Evolutionary conservation across 805 yeast genomes (phyloP).

Genomic region (Kluyveromyces lactis): DNA sequence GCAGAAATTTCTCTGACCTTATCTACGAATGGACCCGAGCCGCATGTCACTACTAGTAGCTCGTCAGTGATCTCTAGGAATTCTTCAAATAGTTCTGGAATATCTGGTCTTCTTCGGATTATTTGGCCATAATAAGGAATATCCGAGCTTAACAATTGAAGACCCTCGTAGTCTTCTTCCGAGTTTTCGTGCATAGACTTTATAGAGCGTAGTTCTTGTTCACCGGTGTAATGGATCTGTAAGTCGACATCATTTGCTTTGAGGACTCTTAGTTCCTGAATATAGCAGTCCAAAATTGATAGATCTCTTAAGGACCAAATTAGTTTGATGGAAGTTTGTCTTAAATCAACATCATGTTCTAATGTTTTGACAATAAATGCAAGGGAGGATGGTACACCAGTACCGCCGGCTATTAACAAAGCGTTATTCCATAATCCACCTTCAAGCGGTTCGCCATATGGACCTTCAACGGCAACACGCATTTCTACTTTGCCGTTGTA

Average conservation of each 20-base stretch:
- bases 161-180: background rate
- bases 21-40: constrained; percentile 55
- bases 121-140: constrained; percentile 19
- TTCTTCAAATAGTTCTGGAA: constrained; percentile 34
- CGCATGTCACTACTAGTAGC: constrained; percentile 50
- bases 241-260: constrained; percentile 12
- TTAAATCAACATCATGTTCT: background rate
- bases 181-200: background rate
- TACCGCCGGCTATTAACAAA: constrained; percentile 63
- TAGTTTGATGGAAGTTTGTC: constrained; percentile 10
- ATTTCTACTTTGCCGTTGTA: constrained; percentile 21
- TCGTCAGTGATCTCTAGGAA: constrained; percentile 33
- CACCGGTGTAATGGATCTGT: constrained; percentile 13
- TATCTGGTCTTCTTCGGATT: constrained; percentile 33
- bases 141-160: background rate
- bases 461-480: constrained; percentile 50
- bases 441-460: constrained; percentile 51
- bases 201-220: background rate
- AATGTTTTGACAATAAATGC: constrained; percentile 31
- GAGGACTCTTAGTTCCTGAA: constrained; percentile 11
- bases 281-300: constrained; percentile 15
- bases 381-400: constrained; percentile 58
- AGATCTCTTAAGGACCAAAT: constrained; percentile 12
- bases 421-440: constrained; percentile 45
- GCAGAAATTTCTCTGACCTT: constrained; percentile 42